phyloP scores from a whole-genome alignment of 495 filamentous ascomycete genomes.

The Oleoguttula mirabilis region DNA sequence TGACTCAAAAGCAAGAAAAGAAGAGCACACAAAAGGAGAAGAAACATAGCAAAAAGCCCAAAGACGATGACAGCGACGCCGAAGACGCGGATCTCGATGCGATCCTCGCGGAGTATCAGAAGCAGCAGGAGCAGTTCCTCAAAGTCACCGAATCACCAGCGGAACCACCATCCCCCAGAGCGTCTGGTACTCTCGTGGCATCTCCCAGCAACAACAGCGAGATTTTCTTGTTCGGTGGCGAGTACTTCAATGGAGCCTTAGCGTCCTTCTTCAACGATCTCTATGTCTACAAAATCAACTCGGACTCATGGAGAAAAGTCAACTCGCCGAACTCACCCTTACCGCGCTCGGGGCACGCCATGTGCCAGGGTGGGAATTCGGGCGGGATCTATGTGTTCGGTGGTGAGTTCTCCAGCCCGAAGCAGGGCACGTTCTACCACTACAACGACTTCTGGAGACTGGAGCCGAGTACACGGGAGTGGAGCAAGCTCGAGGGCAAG shows the following conservation, averaged over 20 bases:
- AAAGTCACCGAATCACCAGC: constrained; percentile 76
- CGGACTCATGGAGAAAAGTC: constrained; percentile 75
- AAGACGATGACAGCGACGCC: constrained; percentile 60
- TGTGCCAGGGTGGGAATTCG: constrained; percentile 75
- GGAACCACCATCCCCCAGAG: constrained; percentile 65
- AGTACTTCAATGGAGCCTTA: constrained; percentile 52
- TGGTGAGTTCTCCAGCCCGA: constrained; percentile 69
- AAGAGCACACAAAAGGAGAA: constrained; percentile 53
- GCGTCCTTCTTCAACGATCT: constrained; percentile 59
- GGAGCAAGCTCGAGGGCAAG: constrained; percentile 78
- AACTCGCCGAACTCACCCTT: constrained; percentile 86
- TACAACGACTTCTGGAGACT: constrained; percentile 98
- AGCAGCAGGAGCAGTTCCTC: constrained; percentile 72
- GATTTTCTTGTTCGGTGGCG: constrained; percentile 82
- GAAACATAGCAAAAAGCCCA: constrained; percentile 40
- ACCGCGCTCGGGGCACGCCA: constrained; percentile 83
- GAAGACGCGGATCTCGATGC: constrained; percentile 92
- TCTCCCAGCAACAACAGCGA: constrained; percentile 79
- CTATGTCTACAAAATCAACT: constrained; percentile 79
- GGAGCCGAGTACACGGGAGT: constrained; percentile 69
- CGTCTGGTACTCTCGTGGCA: constrained; percentile 66
- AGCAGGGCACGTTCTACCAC: constrained; percentile 97
- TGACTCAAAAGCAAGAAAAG: constrained; percentile 36
- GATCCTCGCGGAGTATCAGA: constrained; percentile 84
- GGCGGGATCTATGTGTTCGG: constrained; percentile 87